phyloP scores from a whole-genome alignment of 257 asterid genomes.

The Parsonsia alboflavescens region DNA sequence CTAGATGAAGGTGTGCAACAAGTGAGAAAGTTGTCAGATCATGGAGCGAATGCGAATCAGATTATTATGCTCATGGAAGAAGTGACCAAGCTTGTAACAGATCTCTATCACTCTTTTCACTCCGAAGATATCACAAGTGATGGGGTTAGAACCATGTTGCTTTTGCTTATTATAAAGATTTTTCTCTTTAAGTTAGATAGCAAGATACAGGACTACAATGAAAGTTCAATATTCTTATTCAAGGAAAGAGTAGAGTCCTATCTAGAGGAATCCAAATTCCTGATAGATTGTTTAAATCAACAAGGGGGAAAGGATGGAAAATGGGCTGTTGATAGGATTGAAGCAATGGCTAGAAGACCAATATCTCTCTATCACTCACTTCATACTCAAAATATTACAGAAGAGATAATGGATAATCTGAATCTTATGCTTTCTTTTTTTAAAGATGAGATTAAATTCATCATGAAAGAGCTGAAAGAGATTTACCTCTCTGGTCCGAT shows the following conservation, averaged over 20 bases:
- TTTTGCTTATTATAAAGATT: background rate
- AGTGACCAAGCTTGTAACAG: background rate
- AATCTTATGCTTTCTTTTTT: background rate
- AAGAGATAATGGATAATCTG: background rate
- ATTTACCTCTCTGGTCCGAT: background rate
- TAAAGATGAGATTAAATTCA: background rate
- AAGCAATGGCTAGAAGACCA: background rate
- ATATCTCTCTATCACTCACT: slow-evolving; percentile 3
- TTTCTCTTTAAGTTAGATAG: background rate
- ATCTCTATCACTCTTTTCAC: background rate
- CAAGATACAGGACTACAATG: background rate
- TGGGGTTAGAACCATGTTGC: background rate
- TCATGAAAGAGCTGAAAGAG: slow-evolving; percentile 1
- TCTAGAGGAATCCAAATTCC: background rate
- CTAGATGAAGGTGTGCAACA: background rate
- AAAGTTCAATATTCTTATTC: background rate
- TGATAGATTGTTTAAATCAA: background rate
- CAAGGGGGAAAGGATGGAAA: background rate
- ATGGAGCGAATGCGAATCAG: background rate
- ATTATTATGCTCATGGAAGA: background rate
- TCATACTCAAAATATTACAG: background rate
- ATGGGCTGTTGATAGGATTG: background rate
- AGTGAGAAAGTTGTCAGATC: background rate
- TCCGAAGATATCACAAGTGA: background rate
- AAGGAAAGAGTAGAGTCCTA: background rate